A percentile compares a stretch with the other conserved stretches of the same genome.
phyloP scores from a whole-genome alignment of 2,329 filamentous ascomycete species.

The Aotearoamyces nothofagi region DNA sequence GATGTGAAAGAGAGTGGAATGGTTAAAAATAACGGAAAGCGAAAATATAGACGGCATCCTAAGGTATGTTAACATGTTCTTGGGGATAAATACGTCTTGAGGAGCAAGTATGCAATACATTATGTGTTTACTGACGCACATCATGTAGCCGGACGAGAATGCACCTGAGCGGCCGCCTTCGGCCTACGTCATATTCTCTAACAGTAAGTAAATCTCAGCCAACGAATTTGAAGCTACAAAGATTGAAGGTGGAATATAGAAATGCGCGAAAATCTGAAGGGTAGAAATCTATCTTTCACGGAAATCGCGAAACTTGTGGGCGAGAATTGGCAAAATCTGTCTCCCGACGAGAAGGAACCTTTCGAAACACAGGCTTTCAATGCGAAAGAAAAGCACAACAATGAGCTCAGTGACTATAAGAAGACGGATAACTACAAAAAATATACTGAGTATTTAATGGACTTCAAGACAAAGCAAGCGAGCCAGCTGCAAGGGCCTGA shows the following conservation, averaged over 20 bases:
- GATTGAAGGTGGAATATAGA: slow-evolving; percentile 27
- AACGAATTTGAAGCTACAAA: too few species aligned
- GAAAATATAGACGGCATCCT: slow-evolving; percentile 65
- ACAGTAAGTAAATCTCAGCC: slow-evolving; percentile 56
- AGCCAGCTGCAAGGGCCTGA: slow-evolving; percentile 40
- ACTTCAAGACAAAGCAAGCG: slow-evolving; percentile 63
- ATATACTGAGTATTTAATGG: slow-evolving; percentile 57
- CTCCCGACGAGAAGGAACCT: slow-evolving; percentile 49
- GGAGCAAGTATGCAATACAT: too few species aligned
- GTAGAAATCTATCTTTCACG: slow-evolving; percentile 63
- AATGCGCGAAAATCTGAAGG: slow-evolving; percentile 64
- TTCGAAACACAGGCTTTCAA: slow-evolving; percentile 58
- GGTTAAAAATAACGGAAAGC: slow-evolving; percentile 34
- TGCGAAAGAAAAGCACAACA: slow-evolving; percentile 64
- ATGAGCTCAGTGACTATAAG: slow-evolving; percentile 61
- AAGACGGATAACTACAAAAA: slow-evolving; percentile 55
- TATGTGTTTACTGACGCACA: too few species aligned
- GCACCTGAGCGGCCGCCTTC: slow-evolving; percentile 69
- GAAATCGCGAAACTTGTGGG: slow-evolving; percentile 74
- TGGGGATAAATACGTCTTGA: background rate
- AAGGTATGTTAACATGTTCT: slow-evolving; percentile 35
- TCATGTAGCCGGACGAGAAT: slow-evolving; percentile 56
- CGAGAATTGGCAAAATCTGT: slow-evolving; percentile 65
- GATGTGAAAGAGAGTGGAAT: slow-evolving; percentile 29
- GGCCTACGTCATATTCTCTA: slow-evolving; percentile 75